These are phyloP conservation scores for Sapria himalayana DNA, from an alignment of 345 rosid genomes.

Conservation along the genomic window DNA sequence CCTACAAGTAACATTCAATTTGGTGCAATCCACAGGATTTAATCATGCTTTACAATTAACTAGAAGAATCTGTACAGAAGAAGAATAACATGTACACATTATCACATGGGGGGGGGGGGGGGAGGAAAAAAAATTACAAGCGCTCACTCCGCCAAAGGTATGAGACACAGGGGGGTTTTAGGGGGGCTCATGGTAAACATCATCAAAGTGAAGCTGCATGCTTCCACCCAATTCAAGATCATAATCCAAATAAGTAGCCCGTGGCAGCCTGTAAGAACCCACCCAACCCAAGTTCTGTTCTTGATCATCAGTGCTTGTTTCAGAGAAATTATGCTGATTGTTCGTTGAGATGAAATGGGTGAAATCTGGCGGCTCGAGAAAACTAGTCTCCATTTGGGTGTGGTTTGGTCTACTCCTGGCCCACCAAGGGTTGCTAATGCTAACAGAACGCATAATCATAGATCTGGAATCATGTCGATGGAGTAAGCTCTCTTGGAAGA, in stretches of 20 bases:
- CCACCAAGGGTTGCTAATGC: constrained; percentile 66
- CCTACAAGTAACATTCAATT: too few relatives aligned
- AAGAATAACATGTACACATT: too few relatives aligned
- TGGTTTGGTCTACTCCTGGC: constrained; percentile 22
- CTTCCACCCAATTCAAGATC: constrained; percentile 38
- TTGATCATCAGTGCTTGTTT: constrained; percentile 29
- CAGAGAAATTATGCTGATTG: constrained; percentile 16
- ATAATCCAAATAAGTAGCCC: constrained; percentile 18
- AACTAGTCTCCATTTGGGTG: constrained; percentile 22
- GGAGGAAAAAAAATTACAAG: too few relatives aligned
- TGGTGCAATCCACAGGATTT: too few relatives aligned
- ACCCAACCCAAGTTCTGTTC: constrained; percentile 25
- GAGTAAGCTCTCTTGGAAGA: constrained; percentile 49
- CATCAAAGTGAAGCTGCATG: constrained; percentile 58
- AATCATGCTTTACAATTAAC: too few relatives aligned
- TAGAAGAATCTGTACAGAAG: too few relatives aligned
- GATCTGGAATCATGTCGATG: constrained; percentile 29
- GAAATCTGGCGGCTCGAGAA: constrained; percentile 60
- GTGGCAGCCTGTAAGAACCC: constrained; percentile 16
- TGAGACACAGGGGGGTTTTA: constrained; percentile 20
- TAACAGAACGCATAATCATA: constrained; percentile 13
- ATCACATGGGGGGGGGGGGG: too few relatives aligned
- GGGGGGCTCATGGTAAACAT: constrained; percentile 51
- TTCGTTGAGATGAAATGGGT: constrained; percentile 10
- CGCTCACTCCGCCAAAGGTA: too few relatives aligned